Evolutionary conservation across 345 rosid species (phyloP), one percentile per base, ranked within the genome.

Genomic region (Eucalyptus pauciflora): DNA sequence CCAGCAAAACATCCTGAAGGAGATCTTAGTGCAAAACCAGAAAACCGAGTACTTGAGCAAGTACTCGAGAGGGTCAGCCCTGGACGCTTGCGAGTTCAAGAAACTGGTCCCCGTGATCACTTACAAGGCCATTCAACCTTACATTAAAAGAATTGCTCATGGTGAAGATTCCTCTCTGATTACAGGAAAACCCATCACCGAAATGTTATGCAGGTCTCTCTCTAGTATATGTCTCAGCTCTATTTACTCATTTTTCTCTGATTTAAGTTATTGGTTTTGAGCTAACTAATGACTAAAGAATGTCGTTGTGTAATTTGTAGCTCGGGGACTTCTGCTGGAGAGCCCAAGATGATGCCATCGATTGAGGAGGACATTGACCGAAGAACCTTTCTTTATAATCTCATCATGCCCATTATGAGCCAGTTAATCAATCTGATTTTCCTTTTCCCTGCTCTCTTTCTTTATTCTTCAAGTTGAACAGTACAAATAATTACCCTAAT

Each of bases 281-380:
- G 85, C 50, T 31, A 31, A 56, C 69, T 41, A 58, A 20, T 64
- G 43, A 22, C 27, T 15, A 60, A 16, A 58, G 56, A 22, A 83
- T 67, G n/a, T 81, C 67, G 86, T 56, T 90, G 87, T 56, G 87
- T 86, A 37, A 46, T 89, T 90, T 90, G 83, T 93, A 94, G 97
- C 90, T 95, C 97, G 17, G 97, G 97, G 91, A 95, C 96, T 60
- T 94, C 97, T 83, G 96, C 92, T 27, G 95, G 97, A 86, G 95
- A 95, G 90, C 96, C 96, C 5, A 95, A 94, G 90, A 76, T 95
- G 91, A 92, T 90, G 93, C 97, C 97, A 33, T 93, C 97, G 1
- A 94, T 94, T 86, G 95, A 92, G 52, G 97, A 93, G 89, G 96
- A 94, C 88, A 93, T 94, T 85, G 95, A 94, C 80, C 95, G 97